phyloP scores from a whole-genome alignment of 2,329 filamentous ascomycete genomes.

The Exserohilum turcica region DNA sequence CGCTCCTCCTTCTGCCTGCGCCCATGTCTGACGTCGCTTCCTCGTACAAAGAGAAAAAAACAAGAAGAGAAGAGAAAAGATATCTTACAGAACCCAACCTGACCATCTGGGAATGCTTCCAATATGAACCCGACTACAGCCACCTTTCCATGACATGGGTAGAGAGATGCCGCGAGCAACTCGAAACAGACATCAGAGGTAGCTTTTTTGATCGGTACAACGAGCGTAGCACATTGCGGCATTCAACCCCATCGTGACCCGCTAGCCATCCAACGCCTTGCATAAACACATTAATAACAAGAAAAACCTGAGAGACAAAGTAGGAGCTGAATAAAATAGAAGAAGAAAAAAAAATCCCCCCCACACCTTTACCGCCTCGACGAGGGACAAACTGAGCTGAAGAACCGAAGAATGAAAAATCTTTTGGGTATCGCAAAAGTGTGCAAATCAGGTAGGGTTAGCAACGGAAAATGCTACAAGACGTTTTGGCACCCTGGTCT shows the following conservation, averaged over 20 bases:
- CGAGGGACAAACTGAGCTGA: conserved; percentile 7
- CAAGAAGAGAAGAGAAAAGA: conserved; percentile 12
- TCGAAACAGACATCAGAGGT: conserved; percentile 18
- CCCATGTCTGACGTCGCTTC: conserved; percentile 17
- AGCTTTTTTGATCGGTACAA: conserved; percentile 31
- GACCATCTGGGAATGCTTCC: conserved; percentile 6
- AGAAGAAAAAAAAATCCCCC: conserved; percentile 6
- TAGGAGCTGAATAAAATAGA: too few relatives aligned
- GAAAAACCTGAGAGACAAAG: conserved; percentile 7
- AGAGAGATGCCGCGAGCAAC: conserved; percentile 31
- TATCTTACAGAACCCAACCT: conserved; percentile 38
- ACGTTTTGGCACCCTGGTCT: background rate
- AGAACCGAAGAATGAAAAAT: conserved; percentile 25
- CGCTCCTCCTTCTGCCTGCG: conserved; percentile 16
- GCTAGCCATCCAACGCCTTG: conserved; percentile 42
- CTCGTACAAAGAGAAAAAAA: background rate
- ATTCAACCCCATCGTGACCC: conserved; percentile 26
- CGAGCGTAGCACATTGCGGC: conserved; percentile 34
- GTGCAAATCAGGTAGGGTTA: conserved; percentile 23
- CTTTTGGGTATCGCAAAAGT: conserved; percentile 47
- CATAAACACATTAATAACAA: conserved; percentile 20
- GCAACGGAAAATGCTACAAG: conserved; percentile 1
- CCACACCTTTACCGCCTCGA: conserved; percentile 5
- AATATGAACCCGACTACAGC: conserved; percentile 38
- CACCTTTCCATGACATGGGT: conserved; percentile 29